phyloP scores from a whole-genome alignment of 331 rosid species.

The Ulmus americana region DNA sequence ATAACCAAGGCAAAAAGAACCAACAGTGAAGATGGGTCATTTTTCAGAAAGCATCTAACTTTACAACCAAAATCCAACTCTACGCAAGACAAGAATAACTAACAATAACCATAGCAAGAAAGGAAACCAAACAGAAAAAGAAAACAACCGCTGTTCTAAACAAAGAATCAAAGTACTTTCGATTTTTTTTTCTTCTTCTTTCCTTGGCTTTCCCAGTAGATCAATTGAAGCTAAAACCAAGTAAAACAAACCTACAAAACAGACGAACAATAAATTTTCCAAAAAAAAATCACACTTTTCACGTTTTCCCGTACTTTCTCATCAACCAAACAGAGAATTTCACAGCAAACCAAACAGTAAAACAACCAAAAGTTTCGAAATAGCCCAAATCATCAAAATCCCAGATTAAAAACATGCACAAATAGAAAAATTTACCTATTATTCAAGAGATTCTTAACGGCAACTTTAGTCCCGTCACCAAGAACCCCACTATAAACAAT shows the following conservation, averaged over 20 bases:
- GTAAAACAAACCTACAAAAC: neutral
- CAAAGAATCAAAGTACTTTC: neutral
- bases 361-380: neutral
- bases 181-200: neutral
- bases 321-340: neutral
- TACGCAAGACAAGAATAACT: slow-evolving; percentile 38
- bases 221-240: neutral
- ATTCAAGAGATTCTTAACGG: slow-evolving; percentile 91
- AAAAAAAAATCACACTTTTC: neutral
- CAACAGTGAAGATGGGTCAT: slow-evolving; percentile 18
- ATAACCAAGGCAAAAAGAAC: neutral
- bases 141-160: neutral
- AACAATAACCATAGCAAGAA: neutral
- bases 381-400: neutral
- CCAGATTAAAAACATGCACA: neutral
- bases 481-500: slow-evolving; percentile 73
- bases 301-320: neutral
- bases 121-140: neutral
- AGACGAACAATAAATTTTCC: neutral
- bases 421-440: slow-evolving; percentile 45
- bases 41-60: slow-evolving; percentile 28
- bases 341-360: neutral
- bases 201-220: neutral
- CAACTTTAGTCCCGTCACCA: slow-evolving; percentile 61
- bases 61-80: slow-evolving; percentile 31